Conservation (phyloP, 2,329 filamentous ascomycete genomes). For the Lecanoromycetidae sp. region DNA sequence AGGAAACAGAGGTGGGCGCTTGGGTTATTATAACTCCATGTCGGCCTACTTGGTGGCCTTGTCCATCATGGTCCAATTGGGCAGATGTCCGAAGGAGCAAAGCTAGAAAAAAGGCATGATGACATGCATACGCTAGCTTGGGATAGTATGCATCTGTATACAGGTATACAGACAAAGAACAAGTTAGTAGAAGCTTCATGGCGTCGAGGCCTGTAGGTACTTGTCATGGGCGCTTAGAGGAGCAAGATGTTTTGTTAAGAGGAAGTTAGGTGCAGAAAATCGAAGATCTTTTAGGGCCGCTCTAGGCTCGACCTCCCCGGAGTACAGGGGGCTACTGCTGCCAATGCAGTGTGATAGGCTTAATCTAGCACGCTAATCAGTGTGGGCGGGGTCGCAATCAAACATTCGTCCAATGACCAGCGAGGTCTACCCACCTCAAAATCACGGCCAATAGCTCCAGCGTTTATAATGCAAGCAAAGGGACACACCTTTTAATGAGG, state of each 20-base stretch:
- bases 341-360: constrained; percentile 12
- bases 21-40: constrained; percentile 24
- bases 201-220: not conserved
- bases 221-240: constrained; percentile 8
- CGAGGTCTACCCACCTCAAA: not conserved
- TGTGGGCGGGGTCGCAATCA: constrained; percentile 1
- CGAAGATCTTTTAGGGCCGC: not conserved
- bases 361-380: not conserved
- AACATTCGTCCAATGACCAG: constrained; percentile 8
- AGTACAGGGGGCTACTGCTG: not conserved
- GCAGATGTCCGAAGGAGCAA: not conserved
- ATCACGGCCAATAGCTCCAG: constrained; percentile 5
- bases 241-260: not conserved
- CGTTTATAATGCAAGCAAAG: constrained; percentile 7
- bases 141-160: not conserved
- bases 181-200: constrained; percentile 8
- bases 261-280: not conserved
- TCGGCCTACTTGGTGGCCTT: not conserved
- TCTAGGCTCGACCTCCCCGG: not conserved
- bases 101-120: constrained; percentile 7
- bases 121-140: constrained; percentile 11
- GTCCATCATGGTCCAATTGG: not conserved
- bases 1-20: constrained; percentile 26
- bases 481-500: not conserved
- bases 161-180: no score